Conservation (phyloP, 1,284 basidiomycete species). For the Sphagnurus paluster region DNA sequence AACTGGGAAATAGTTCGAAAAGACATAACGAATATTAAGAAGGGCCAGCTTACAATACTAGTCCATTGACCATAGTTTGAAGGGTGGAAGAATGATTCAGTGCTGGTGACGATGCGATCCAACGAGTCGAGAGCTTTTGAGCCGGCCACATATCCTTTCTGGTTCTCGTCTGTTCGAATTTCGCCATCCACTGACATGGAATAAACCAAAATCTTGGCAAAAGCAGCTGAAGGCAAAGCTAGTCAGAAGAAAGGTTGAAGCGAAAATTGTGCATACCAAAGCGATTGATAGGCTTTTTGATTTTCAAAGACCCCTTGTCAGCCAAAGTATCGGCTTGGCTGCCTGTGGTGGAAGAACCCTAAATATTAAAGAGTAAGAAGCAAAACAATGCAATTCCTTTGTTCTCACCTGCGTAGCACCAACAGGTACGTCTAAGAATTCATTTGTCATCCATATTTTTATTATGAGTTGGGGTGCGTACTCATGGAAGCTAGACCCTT, state of each 20-base stretch:
- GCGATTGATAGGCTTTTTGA: conserved; percentile 78
- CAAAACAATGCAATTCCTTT: background rate
- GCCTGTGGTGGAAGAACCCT: conserved; percentile 67
- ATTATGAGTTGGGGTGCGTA: conserved; percentile 41
- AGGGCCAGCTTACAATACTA: conserved; percentile 41
- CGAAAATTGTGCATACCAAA: conserved; percentile 46
- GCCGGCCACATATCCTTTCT: conserved; percentile 75
- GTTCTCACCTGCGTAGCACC: conserved; percentile 57
- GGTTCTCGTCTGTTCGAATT: conserved; percentile 40
- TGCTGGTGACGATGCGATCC: conserved; percentile 87
- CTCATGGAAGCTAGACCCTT: conserved; percentile 89
- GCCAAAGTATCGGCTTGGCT: conserved; percentile 67
- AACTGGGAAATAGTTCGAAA: conserved; percentile 39
- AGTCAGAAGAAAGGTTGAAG: conserved; percentile 4
- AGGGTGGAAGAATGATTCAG: conserved; percentile 92
- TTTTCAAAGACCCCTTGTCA: conserved; percentile 66
- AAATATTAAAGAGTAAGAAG: background rate
- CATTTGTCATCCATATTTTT: conserved; percentile 4
- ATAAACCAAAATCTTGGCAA: conserved; percentile 89
- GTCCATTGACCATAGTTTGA: conserved; percentile 80
- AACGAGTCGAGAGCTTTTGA: conserved; percentile 90
- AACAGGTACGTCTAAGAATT: conserved; percentile 65
- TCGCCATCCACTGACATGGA: conserved; percentile 88
- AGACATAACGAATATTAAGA: background rate
- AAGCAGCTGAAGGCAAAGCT: conserved; percentile 50